Percentiles rank a stretch among this genome's conserved stretches.
phyloP scores from a whole-genome alignment of 2,329 filamentous ascomycete genomes.

The Corniculantispora saksenae region DNA sequence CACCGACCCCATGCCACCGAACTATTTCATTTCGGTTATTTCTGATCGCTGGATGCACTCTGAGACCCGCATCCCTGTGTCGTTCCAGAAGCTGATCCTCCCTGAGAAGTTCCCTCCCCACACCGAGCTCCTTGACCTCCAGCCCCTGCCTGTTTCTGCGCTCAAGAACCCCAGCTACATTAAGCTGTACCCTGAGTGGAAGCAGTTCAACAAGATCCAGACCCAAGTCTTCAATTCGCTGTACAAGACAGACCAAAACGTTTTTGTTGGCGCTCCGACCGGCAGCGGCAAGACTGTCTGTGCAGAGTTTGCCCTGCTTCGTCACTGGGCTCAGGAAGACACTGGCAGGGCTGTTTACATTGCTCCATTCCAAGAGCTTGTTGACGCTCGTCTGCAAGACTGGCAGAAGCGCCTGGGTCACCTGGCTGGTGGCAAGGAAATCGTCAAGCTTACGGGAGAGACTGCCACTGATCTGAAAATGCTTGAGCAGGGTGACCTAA shows the following conservation, averaged over 20 bases:
- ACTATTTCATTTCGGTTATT: conserved; percentile 94
- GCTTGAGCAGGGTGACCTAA: conserved; percentile 81
- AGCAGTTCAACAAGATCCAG: conserved; percentile 94
- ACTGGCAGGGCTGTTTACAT: conserved; percentile 84
- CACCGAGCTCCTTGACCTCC: conserved; percentile 87
- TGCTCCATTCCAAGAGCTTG: conserved; percentile 89
- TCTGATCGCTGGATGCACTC: conserved; percentile 99
- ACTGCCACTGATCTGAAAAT: conserved; percentile 87
- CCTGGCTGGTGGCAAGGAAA: conserved; percentile 79
- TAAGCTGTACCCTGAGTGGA: conserved; percentile 78
- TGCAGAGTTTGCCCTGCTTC: conserved; percentile 88
- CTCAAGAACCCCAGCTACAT: conserved; percentile 84
- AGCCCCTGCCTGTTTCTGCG: conserved; percentile 84
- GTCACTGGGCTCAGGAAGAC: conserved; percentile 69
- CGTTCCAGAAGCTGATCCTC: conserved; percentile 91
- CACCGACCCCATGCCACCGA: conserved; percentile 95
- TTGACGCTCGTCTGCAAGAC: conserved; percentile 78
- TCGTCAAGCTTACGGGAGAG: conserved; percentile 92
- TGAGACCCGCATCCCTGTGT: conserved; percentile 88
- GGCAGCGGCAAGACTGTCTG: conserved; percentile 97
- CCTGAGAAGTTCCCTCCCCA: conserved; percentile 95
- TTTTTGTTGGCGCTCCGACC: conserved; percentile 88
- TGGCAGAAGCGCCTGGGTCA: conserved; percentile 78
- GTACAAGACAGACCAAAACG: conserved; percentile 88
- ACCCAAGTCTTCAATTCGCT: conserved; percentile 96